A percentile compares a stretch with the other conserved stretches of the same genome.
phyloP scores from a whole-genome alignment of 805 yeast genomes.

The Candida multigemmis region DNA sequence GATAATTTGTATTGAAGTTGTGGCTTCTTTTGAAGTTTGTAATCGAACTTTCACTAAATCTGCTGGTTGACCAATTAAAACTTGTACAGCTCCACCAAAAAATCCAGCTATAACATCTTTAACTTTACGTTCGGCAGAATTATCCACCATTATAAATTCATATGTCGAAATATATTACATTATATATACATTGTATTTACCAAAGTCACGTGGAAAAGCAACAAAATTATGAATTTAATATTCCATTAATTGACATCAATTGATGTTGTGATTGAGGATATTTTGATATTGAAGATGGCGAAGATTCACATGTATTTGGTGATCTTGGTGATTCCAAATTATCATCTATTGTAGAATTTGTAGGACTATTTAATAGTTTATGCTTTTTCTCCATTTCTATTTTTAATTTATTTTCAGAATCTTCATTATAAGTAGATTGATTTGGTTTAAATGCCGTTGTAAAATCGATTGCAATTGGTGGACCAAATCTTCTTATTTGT shows the following conservation, averaged over 20 bases:
- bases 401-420: too few species aligned
- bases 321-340: too few species aligned
- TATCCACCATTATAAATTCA: conserved; percentile 12
- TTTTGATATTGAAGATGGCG: conserved; percentile 2
- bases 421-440: not conserved
- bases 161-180: not conserved
- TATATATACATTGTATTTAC: not conserved
- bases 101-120: conserved; percentile 38
- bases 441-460: conserved; percentile 7
- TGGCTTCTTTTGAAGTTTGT: conserved; percentile 24
- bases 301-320: not conserved
- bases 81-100: conserved; percentile 39
- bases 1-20: conserved; percentile 23
- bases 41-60: conserved; percentile 35
- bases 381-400: too few species aligned
- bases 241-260: not conserved
- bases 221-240: not conserved
- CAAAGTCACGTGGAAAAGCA: not conserved
- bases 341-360: too few species aligned
- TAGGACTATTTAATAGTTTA: too few species aligned
- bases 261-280: not conserved
- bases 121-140: conserved; percentile 24
- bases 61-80: conserved; percentile 38
- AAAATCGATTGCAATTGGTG: conserved; percentile 12
- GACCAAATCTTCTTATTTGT: conserved; percentile 1